phyloP scores from a whole-genome alignment of 768 basidiomycete species.

The Mycena kentingensis region DNA sequence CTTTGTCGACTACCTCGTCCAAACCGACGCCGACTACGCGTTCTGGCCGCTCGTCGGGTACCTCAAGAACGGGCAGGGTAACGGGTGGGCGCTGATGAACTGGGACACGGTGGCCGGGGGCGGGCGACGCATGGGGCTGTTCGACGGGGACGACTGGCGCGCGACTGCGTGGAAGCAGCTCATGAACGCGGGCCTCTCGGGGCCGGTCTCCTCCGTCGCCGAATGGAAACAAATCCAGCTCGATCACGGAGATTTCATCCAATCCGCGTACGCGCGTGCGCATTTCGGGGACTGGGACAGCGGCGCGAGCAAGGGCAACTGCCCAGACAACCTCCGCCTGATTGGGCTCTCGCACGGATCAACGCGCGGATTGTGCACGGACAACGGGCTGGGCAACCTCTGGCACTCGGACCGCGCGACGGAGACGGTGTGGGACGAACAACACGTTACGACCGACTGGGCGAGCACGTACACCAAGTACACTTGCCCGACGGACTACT shows the following conservation, averaged over 20 bases:
- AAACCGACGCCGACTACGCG: conserved; percentile 14
- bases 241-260: conserved; percentile 18
- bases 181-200: not conserved
- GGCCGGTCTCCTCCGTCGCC: conserved; percentile 1
- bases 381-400: conserved; percentile 7
- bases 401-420: conserved; percentile 7
- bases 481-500: conserved; percentile 12
- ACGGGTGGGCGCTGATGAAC: conserved; percentile 23
- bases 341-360: conserved; percentile 16
- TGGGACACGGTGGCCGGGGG: conserved; percentile 6
- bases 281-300: conserved; percentile 20
- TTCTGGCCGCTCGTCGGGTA: conserved; percentile 21
- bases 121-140: conserved; percentile 10
- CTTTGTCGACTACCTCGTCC: conserved; percentile 17
- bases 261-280: conserved; percentile 6
- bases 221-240: conserved; percentile 18
- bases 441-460: conserved; percentile 19
- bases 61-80: conserved; percentile 9
- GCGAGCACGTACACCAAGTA: conserved; percentile 21
- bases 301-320: conserved; percentile 17
- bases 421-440: conserved; percentile 13
- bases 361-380: conserved; percentile 19
- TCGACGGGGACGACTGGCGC: conserved; percentile 22
- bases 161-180: conserved; percentile 13
- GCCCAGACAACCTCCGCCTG: conserved; percentile 20